phyloP scores from a whole-genome alignment of 495 filamentous ascomycete species.

The Daldinia loculata region DNA sequence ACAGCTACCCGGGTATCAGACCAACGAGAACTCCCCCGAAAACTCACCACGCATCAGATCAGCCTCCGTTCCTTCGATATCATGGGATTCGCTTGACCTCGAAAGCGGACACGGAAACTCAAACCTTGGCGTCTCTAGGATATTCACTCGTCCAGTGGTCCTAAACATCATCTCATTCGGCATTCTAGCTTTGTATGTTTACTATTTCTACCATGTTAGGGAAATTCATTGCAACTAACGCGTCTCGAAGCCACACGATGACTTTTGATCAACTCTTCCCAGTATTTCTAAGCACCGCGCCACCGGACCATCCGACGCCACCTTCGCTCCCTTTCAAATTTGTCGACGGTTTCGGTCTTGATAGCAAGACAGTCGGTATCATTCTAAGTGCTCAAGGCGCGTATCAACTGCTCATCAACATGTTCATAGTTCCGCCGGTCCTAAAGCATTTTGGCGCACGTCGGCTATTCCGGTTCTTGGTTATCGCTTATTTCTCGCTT shows the following conservation, averaged over 20 bases:
- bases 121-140: conserved; percentile 46
- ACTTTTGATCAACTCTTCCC: conserved; percentile 94
- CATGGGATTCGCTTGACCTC: conserved; percentile 44
- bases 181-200: conserved; percentile 91
- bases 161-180: conserved; percentile 88
- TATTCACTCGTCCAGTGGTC: conserved; percentile 82
- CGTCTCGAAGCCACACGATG: conserved; percentile 70
- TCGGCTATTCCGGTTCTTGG: conserved; percentile 79
- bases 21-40: conserved; percentile 68
- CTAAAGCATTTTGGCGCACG: conserved; percentile 76
- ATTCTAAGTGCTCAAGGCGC: conserved; percentile 90
- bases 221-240: conserved; percentile 29
- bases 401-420: conserved; percentile 84
- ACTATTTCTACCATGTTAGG: neutral
- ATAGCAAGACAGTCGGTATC: conserved; percentile 82
- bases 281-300: conserved; percentile 83
- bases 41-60: conserved; percentile 53
- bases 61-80: conserved; percentile 43
- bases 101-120: conserved; percentile 22
- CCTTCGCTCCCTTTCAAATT: conserved; percentile 82
- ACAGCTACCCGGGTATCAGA: conserved; percentile 69
- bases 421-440: conserved; percentile 81
- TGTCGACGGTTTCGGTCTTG: conserved; percentile 81
- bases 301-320: conserved; percentile 52
- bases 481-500: conserved; percentile 84